A percentile compares a stretch with the other conserved stretches of the same genome.
Conservation (phyloP, 2,329 filamentous ascomycete species). For the Cercospora sesami region DNA sequence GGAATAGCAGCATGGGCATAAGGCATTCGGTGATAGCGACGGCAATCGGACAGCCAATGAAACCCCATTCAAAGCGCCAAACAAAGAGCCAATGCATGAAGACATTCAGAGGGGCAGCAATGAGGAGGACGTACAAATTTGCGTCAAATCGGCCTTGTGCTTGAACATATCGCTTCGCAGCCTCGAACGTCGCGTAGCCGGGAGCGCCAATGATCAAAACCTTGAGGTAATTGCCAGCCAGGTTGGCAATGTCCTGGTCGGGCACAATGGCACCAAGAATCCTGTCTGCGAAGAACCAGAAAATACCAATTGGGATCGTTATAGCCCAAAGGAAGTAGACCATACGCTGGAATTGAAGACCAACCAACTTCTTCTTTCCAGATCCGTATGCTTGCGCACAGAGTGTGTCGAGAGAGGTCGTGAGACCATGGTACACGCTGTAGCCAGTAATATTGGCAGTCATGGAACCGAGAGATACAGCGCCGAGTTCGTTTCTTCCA, state of each 20-base stretch:
- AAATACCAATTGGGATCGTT: conserved; percentile 68
- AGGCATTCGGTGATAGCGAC: conserved; percentile 74
- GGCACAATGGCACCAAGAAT: conserved; percentile 68
- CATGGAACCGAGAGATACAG: conserved; percentile 51
- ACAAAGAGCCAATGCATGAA: conserved; percentile 80
- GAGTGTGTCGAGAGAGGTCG: conserved; percentile 86
- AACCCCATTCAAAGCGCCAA: conserved; percentile 64
- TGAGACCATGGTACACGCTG: conserved; percentile 61
- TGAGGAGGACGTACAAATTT: conserved; percentile 76
- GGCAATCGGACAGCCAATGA: conserved; percentile 77
- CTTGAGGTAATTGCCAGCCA: conserved; percentile 73
- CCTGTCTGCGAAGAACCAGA: conserved; percentile 69
- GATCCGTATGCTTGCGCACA: conserved; percentile 94
- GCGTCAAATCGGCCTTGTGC: conserved; percentile 84
- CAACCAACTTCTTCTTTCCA: conserved; percentile 84
- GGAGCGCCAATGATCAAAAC: conserved; percentile 70
- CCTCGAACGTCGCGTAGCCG: conserved; percentile 74
- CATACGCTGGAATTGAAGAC: conserved; percentile 79
- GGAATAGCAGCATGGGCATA: conserved; percentile 69
- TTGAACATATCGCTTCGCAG: conserved; percentile 81
- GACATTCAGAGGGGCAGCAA: conserved; percentile 79
- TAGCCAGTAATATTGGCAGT: conserved; percentile 53
- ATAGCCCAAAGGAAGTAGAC: conserved; percentile 71
- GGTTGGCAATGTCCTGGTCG: conserved; percentile 66
- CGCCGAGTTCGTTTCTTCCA: conserved; percentile 51